Evolutionary conservation across 257 asterid genomes (phyloP), one percentile per base, ranked within the genome.

Genomic region (Vinca minor): DNA sequence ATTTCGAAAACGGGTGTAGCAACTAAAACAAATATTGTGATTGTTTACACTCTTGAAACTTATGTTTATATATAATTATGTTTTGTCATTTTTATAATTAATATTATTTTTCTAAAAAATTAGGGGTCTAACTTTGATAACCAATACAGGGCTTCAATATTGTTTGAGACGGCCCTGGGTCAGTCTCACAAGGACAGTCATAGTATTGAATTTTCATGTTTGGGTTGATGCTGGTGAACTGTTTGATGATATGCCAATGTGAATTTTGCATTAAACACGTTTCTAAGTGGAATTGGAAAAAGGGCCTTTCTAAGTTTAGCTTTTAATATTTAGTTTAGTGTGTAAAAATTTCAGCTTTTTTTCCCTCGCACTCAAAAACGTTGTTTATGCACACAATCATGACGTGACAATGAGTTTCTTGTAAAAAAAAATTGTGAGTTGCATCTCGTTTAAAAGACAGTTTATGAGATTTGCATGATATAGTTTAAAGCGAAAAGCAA

Each of bases 381-480:
- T 2, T 12, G 17, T 42, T 14, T 21, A 9, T n/a, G 58, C 38
- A 5, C 10, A 39, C 20, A 56, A 45, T 32, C 58, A 67, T 67
- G n/a, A 42, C 47, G 47, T 42, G 72, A 59, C 48, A 45, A 25
- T 15, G 17, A 26, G 54, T 45, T 17, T 25, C 66, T 26, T 15
- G 46, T 10, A 15, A 52, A 0, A 34, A 29, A 26, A 29, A 26
- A 46, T n/a, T 48, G 15, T 23, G 20, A 68, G 60, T 46, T 23
- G 47, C 5, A 34, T n/a, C 28, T 28, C 29, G 14, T 18, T 20
- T 42, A 21, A 29, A 41, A 7, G 58, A 32, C 36, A 17, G 9
- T 45, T 58, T 25, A 11, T 56, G 29, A 8, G 46, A 45, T 46
- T 63, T 46, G 31, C 41, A 53, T 17, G 42, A 41, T 10, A 21